phyloP scores from a whole-genome alignment of 139 green algal species.

The Chlamydomonas incerta region DNA sequence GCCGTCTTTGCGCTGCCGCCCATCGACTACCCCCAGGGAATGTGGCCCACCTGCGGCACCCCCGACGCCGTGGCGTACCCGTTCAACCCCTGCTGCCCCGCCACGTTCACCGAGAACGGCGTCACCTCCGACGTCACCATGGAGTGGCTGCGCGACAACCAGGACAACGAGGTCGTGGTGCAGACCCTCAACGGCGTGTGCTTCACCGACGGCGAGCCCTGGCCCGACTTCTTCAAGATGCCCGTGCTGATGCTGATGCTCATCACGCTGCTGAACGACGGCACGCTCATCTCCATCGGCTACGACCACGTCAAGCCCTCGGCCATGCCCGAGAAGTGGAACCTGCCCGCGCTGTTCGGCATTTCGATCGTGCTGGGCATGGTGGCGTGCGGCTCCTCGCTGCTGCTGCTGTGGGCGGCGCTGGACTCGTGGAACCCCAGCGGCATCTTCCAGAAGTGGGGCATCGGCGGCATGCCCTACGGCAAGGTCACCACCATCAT shows the following conservation, averaged over 20 bases:
- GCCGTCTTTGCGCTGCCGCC: constrained; percentile 80
- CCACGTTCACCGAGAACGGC: background rate
- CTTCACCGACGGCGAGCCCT: constrained; percentile 19
- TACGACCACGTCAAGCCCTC: constrained; percentile 88
- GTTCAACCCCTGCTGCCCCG: background rate
- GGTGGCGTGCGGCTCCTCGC: constrained; percentile 79
- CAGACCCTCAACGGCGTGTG: background rate
- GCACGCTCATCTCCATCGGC: constrained; percentile 87
- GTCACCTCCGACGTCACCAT: background rate
- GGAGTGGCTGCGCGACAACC: background rate
- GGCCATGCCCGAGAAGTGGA: constrained; percentile 84
- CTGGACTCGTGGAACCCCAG: constrained; percentile 70
- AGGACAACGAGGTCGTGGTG: too few species aligned
- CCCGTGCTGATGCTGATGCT: constrained; percentile 90
- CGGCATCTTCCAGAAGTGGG: constrained; percentile 43
- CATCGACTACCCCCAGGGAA: constrained; percentile 54
- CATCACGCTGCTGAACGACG: constrained; percentile 95
- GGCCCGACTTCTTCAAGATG: constrained; percentile 83
- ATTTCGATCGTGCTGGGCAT: constrained; percentile 77
- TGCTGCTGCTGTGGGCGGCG: constrained; percentile 81
- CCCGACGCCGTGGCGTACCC: background rate
- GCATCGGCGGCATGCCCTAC: constrained; percentile 69
- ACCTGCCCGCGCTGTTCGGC: constrained; percentile 71
- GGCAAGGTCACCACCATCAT: constrained; percentile 79
- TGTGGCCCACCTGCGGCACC: background rate